Conservation (phyloP, 768 basidiomycete species). For the Tulasnella sp. region DNA sequence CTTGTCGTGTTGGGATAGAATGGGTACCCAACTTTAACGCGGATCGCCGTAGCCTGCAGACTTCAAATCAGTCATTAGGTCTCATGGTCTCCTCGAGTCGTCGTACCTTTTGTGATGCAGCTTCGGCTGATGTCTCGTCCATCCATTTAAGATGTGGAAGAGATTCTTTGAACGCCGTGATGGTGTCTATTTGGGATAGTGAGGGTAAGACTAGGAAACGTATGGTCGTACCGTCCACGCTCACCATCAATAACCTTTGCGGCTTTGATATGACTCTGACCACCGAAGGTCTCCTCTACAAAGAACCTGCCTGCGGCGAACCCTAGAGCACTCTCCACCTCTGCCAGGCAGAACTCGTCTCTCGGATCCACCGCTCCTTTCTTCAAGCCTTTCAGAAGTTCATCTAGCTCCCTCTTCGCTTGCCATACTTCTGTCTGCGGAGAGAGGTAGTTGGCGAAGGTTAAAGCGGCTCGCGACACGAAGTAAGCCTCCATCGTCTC, state of each 20-base stretch:
- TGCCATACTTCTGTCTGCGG: conserved; percentile 67
- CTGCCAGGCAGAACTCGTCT: conserved; percentile 66
- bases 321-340: conserved; percentile 66
- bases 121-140: conserved; percentile 69
- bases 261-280: conserved; percentile 52
- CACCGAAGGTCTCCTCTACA: conserved; percentile 70
- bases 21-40: conserved; percentile 90
- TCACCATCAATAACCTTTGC: conserved; percentile 71
- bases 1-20: conserved; percentile 60
- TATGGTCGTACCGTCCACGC: conserved; percentile 8
- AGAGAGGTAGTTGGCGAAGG: conserved; percentile 60
- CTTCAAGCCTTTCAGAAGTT: conserved; percentile 71
- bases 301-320: conserved; percentile 81
- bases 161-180: conserved; percentile 71
- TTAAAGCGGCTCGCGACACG: conserved; percentile 58
- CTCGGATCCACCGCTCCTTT: conserved; percentile 77
- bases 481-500: conserved; percentile 82
- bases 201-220: background rate
- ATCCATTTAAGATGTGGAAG: conserved; percentile 77
- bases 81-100: background rate
- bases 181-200: conserved; percentile 45
- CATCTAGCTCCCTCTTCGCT: conserved; percentile 55
- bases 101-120: conserved; percentile 71
- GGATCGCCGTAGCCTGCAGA: conserved; percentile 60
- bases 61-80: background rate